These are phyloP conservation scores for Prunus mongolica DNA, from an alignment of 306 rosid species.

Conservation along the genomic window DNA sequence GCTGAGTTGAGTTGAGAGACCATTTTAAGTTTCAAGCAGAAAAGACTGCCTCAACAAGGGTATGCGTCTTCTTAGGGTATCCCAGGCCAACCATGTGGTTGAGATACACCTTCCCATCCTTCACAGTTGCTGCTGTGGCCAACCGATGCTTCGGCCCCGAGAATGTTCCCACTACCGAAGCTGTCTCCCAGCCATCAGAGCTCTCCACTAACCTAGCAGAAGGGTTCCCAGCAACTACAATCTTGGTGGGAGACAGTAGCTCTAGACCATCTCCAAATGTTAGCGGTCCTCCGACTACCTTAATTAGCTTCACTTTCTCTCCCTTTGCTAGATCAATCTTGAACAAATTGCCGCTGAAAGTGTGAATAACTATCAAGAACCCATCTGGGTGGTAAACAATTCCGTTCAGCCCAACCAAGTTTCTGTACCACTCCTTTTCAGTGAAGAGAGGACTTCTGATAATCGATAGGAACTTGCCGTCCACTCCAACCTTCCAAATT, in stretches of 20 bases:
- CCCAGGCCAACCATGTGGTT: conserved; percentile 72
- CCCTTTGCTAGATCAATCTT: conserved; percentile 64
- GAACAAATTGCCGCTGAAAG: conserved; percentile 63
- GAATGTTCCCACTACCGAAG: conserved; percentile 55
- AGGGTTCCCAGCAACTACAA: conserved; percentile 78
- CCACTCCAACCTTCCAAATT: conserved; percentile 86
- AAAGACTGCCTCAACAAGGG: conserved; percentile 76
- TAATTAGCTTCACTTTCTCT: conserved; percentile 56
- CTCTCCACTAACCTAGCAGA: conserved; percentile 83
- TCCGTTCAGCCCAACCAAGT: conserved; percentile 71
- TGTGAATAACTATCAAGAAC: conserved; percentile 68
- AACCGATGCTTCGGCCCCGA: conserved; percentile 69
- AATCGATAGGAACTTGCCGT: conserved; percentile 51
- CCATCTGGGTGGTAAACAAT: conserved; percentile 92
- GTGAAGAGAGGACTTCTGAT: conserved; percentile 62
- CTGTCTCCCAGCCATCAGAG: conserved; percentile 83
- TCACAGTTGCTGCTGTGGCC: conserved; percentile 79
- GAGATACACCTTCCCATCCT: conserved; percentile 81
- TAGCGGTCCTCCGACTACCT: conserved; percentile 53
- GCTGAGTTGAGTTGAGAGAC: background rate
- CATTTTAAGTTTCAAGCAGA: conserved; percentile 18
- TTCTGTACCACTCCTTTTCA: conserved; percentile 76
- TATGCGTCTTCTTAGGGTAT: conserved; percentile 82
- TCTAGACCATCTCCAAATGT: conserved; percentile 78
- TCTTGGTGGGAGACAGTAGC: conserved; percentile 61